phyloP scores from a whole-genome alignment of 805 yeast species.

The Naumovozyma dairenensis region DNA sequence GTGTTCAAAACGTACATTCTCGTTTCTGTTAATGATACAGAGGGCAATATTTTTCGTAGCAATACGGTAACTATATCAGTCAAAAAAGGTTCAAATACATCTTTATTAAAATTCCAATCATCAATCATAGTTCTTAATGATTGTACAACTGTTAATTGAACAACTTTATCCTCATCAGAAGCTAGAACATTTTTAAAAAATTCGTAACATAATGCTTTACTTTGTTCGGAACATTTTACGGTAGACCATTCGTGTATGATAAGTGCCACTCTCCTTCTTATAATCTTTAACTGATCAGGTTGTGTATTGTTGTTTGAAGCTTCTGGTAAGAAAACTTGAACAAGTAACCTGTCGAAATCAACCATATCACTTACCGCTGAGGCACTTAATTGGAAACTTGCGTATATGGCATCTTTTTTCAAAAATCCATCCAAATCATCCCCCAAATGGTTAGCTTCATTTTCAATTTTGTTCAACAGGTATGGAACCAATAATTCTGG shows the following conservation, averaged over 20 bases:
- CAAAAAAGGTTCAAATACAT: conserved; percentile 56
- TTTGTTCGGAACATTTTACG: conserved; percentile 50
- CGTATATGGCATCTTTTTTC: conserved; percentile 66
- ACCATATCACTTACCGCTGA: conserved; percentile 53
- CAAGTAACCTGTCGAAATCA: conserved; percentile 57
- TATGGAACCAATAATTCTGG: conserved; percentile 45
- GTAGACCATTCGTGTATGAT: conserved; percentile 76
- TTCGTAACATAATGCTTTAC: conserved; percentile 48
- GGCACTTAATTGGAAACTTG: conserved; percentile 75
- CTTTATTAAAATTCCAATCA: conserved; percentile 77
- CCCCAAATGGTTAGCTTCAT: conserved; percentile 28
- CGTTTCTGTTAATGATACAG: conserved; percentile 57
- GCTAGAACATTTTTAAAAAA: conserved; percentile 44
- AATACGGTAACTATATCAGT: conserved; percentile 41
- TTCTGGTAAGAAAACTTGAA: conserved; percentile 58
- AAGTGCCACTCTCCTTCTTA: conserved; percentile 68
- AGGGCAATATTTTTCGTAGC: conserved; percentile 38
- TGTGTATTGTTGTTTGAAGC: conserved; percentile 29
- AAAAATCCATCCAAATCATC: conserved; percentile 40
- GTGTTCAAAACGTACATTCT: conserved; percentile 66
- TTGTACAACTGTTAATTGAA: conserved; percentile 61
- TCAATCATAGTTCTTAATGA: conserved; percentile 61
- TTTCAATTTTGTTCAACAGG: conserved; percentile 48
- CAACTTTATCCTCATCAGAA: conserved; percentile 64
- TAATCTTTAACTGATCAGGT: conserved; percentile 45